Base-by-base conservation (phyloP, 2,329 filamentous ascomycete species). In the Calonectria honghensis region DNA sequence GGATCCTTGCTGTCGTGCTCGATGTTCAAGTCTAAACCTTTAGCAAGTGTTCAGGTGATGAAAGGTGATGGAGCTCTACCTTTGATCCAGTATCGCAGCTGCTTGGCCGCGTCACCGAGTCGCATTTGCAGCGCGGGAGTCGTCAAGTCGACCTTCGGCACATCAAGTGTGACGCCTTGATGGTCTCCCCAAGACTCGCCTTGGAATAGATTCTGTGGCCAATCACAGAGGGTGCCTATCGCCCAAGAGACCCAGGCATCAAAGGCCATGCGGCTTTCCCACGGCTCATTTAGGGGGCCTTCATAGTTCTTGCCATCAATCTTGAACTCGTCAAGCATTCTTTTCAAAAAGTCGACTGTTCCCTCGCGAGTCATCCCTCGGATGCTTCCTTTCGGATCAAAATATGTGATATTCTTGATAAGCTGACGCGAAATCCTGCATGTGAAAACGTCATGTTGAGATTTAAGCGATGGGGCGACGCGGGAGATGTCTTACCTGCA, bases 151-250 rank as follows among this genome's bases (percentile, higher is more conserved):
- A 35, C 1, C 31, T 35, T 57, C 2, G 52, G 52, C 1, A 57
- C 52, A 14, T 57, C 52, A n/a, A 57, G 52, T 32, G 52, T 57
- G 18, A 57, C 29, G 13, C 52, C 52, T n/a, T 57, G 52, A 11
- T 6, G 13, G 9, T 57, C 52, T 5, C 52, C 52, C 52, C 52
- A 20, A 35, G 52, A 57, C 18, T 32, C 4, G 18, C 29, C 52
- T 35, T 57, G 52, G 20, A 57, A 57, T 35, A 57, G 31, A n/a
- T 57, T 57, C 16, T 57, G 31, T 4, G 52, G 52, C 52, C 52
- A 57, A 31, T 57, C 52, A 6, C 52, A 57, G 18, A 57, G n/a
- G 2, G 18, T 57, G 10, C 24, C 29, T 35, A 57, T 57, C 20
- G 29, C 52, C 31, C 52, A 57, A 35, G 52, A 57, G 6, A 57